Base-by-base conservation (phyloP, 179 eudicot genomes). In the Corrigiola litoralis region DNA sequence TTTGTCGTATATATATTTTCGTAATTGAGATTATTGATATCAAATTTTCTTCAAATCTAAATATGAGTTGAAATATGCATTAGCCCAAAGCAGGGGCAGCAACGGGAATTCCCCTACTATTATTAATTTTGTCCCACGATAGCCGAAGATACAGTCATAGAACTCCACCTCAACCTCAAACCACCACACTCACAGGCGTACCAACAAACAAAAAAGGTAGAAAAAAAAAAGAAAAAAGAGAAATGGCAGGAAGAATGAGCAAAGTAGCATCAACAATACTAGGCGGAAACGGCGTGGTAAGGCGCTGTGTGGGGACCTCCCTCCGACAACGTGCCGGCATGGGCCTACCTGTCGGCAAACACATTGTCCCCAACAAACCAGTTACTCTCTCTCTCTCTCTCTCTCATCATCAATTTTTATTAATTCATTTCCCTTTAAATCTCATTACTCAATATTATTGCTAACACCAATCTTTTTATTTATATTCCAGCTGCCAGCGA, bases 301-400 rank as follows among this genome's bases (percentile, higher is more conserved):
- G 73, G 21, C 89, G 88, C 20, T 83, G 96, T 48, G 67, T 55
- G 56, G 81, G 72, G 14, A 67, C 89, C 44, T 85, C 95, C 51
- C 83, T 90, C 69, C 92, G 97, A 17, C 84, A 70, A 40, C 87
- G 97, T 41, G 73, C 94, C 33, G 97, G 99, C 46, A 86, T 94
- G 94, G 99, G 96, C 25, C 90, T 94, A 11, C 97, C 99, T 67
- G 91, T 85, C 79, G 99, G 96, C 65, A 90, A 85, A 60, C 96
- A 87, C 81, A 79, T 90, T 80, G 89, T 94, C 75, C 99, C 95
- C 59, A 76, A 83, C 63, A 90, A 91, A 45, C 96, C 97, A 55
- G 95, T 94, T 36, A 25, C 24, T 49, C 56, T 62, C 38, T 72
- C 58, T 44, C 54, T 51, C 61, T 47, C 52, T 38, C 21, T 37